Base-by-base conservation (phyloP, 495 filamentous ascomycete species). In the Symbiotaphrina buchneri region DNA sequence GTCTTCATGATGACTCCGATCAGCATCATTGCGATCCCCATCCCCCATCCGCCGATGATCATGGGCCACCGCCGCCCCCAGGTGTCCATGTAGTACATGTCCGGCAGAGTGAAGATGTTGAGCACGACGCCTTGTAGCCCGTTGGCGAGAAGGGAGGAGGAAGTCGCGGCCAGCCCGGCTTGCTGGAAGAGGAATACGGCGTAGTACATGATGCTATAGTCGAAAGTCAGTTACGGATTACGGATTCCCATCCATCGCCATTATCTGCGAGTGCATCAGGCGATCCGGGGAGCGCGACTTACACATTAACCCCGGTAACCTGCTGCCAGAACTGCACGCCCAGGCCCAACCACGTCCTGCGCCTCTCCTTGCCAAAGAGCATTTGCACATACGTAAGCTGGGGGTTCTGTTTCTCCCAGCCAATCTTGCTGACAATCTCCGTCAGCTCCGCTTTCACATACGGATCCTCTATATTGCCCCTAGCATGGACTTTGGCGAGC, bases 51-150 rank as follows among this genome's bases (percentile, higher is more conserved):
- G 16, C 35, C 35, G 11, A 21, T 25, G 18, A 37, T 16, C 5
- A 37, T 18, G 6, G 18, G 22, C 14, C 30, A 14, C 3, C 35
- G 35, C 7, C 35, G 35, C 11, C 35, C 35, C 30, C 30, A 37
- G 3, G 7, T 32, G 13, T 37, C 35, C 4, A 37, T 8, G 19
- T 13, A 37, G n/a, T 72, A 38, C 21, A 74, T 61, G 3, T 65
- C 66, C 0, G 66, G 68, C 2, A 72, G 39, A 7, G 72, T 78
- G 35, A 81, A 45, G 14, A 56, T 53, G 2, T 78, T 71, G 47
- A 78, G 79, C 47, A 84, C 68, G 31, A 81, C 65, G 45, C 81
- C 82, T 39, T 81, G 75, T 30, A 84, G 71, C 0, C 69, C 73
- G 3, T 76, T 48, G 6, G 45, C 45, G 4, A 48, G 33, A 4